Conservation (phyloP, 768 basidiomycete genomes). For the Pisolithus albus region DNA sequence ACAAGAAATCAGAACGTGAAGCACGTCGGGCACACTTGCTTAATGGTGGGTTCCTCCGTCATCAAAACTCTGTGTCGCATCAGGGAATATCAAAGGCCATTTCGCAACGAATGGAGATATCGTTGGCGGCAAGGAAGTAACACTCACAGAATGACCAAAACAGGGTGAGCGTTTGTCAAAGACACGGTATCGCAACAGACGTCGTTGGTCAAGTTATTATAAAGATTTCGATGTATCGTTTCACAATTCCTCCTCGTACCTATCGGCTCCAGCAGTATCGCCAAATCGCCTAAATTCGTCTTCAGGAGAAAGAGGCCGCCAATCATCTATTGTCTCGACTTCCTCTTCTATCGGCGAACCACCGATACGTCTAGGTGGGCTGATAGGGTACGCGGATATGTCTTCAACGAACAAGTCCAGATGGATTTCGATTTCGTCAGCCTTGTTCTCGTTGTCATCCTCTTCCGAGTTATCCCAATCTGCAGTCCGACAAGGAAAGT, state of each 20-base stretch:
- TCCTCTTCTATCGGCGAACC: conserved; percentile 6
- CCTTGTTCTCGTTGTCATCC: conserved; percentile 18
- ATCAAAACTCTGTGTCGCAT: too few species aligned
- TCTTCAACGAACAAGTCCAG: background rate
- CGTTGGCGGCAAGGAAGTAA: background rate
- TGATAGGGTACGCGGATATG: background rate
- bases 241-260: conserved; percentile 28
- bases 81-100: too few species aligned
- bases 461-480: background rate
- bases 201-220: too few species aligned
- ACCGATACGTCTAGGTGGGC: background rate
- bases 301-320: conserved; percentile 38
- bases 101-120: background rate
- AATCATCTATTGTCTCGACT: conserved; percentile 37
- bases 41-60: too few species aligned
- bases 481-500: background rate
- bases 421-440: conserved; percentile 1
- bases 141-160: background rate
- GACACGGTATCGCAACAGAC: background rate
- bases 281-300: conserved; percentile 11
- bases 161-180: background rate
- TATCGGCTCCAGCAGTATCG: conserved; percentile 12
- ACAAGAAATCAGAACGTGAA: background rate
- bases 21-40: too few species aligned
- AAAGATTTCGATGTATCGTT: background rate